These are phyloP conservation scores for Spongiforma sp. DNA, from an alignment of 1,284 basidiomycete species.

Conservation along the genomic window DNA sequence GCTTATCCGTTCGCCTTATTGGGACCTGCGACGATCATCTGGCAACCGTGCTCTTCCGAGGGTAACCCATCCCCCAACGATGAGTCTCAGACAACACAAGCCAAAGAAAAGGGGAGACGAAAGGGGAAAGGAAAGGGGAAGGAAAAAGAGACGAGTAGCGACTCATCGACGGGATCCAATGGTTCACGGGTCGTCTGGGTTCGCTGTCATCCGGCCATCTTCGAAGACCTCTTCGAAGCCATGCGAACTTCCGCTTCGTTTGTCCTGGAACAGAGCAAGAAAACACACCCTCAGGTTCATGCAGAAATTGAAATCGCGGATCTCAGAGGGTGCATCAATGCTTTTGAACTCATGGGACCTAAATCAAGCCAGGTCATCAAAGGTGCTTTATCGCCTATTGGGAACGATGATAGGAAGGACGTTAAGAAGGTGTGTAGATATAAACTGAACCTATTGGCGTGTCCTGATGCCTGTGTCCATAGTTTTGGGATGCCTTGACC, in stretches of 20 bases:
- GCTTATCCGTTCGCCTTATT: constrained; percentile 75
- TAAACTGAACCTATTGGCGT: neutral
- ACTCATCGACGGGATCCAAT: constrained; percentile 6
- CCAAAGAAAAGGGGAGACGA: constrained; percentile 16
- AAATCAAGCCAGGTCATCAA: constrained; percentile 80
- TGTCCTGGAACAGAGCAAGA: constrained; percentile 49
- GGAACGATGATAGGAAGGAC: constrained; percentile 56
- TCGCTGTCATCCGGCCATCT: constrained; percentile 77
- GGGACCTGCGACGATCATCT: constrained; percentile 75
- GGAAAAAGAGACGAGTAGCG: constrained; percentile 23
- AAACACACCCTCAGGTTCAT: constrained; percentile 34
- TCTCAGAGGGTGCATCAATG: constrained; percentile 70
- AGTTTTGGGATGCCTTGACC: constrained; percentile 75
- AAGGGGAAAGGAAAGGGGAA: constrained; percentile 26
- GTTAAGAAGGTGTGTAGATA: constrained; percentile 58
- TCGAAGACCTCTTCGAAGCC: constrained; percentile 57
- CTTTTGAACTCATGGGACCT: constrained; percentile 89
- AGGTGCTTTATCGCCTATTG: constrained; percentile 68
- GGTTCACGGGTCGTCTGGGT: constrained; percentile 68
- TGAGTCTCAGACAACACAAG: constrained; percentile 1
- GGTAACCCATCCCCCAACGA: neutral
- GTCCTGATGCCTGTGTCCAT: constrained; percentile 7
- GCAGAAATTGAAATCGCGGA: constrained; percentile 69
- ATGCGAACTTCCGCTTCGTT: constrained; percentile 57
- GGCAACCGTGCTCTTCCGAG: constrained; percentile 52